These are phyloP conservation scores for Phytophthora sp. DNA, from an alignment of 352 stramenopile genomes.

Conservation along the genomic window DNA sequence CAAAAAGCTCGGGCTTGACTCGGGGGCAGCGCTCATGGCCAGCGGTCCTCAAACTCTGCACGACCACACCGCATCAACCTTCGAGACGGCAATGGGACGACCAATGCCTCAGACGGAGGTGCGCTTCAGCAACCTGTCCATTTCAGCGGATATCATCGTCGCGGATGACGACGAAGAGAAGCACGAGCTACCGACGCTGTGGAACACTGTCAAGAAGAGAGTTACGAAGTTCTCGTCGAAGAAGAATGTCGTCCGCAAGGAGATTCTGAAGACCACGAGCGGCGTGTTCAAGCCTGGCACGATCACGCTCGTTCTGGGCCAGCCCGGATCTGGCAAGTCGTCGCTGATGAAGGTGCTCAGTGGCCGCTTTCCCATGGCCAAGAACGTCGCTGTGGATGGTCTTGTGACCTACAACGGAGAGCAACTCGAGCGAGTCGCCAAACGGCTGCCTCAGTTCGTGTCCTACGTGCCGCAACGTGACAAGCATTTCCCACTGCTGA, in stretches of 20 bases:
- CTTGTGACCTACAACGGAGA: slow-evolving; percentile 53
- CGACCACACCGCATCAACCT: slow-evolving; percentile 30
- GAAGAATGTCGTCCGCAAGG: slow-evolving; percentile 45
- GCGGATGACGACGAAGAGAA: slow-evolving; percentile 16
- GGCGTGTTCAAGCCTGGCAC: slow-evolving; percentile 52
- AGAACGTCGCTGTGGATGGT: slow-evolving; percentile 35
- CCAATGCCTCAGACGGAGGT: slow-evolving; percentile 41
- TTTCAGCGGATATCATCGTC: slow-evolving; percentile 33
- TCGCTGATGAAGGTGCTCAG: slow-evolving; percentile 44
- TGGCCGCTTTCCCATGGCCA: slow-evolving; percentile 39
- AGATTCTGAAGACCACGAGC: slow-evolving; percentile 53
- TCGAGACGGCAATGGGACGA: slow-evolving; percentile 40
- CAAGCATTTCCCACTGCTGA: slow-evolving; percentile 83
- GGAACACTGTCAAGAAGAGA: slow-evolving; percentile 41
- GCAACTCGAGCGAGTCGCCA: slow-evolving; percentile 18
- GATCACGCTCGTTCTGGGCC: no score
- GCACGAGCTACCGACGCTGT: slow-evolving; percentile 45
- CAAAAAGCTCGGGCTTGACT: slow-evolving; percentile 23
- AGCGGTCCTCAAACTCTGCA: slow-evolving; percentile 39
- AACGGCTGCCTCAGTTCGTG: slow-evolving; percentile 40
- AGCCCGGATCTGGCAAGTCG: no score
- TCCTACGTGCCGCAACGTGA: slow-evolving; percentile 64
- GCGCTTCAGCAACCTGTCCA: no score
- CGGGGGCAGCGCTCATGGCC: slow-evolving; percentile 29
- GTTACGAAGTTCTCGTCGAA: slow-evolving; percentile 21